These are phyloP conservation scores for Cladosporium sp. DNA, from an alignment of 2,329 filamentous ascomycete species.

Conservation along the genomic window DNA sequence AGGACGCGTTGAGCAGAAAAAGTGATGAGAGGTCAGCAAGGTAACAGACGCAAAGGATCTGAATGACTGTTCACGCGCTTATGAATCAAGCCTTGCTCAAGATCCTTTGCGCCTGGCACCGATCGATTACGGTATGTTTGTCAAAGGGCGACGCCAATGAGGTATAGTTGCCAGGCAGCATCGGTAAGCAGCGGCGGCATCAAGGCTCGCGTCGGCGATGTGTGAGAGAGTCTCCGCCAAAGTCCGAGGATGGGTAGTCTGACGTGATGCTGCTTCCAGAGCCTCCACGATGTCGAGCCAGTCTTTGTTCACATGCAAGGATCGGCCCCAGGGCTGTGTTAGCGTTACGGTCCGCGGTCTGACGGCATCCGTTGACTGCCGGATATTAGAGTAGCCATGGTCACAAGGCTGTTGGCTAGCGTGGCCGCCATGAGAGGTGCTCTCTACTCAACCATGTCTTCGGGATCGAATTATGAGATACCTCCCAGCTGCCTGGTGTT, in stretches of 20 bases:
- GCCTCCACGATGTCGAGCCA: neutral
- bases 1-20: neutral
- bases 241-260: constrained; percentile 13
- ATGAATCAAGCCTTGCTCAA: neutral
- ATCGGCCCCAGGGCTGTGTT: constrained; percentile 6
- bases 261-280: constrained; percentile 10
- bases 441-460: neutral
- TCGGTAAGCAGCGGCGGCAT: constrained; percentile 17
- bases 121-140: constrained; percentile 1
- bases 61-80: constrained; percentile 34
- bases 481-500: neutral
- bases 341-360: constrained; percentile 4
- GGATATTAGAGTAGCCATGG: neutral
- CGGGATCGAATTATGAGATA: neutral
- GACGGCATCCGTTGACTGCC: constrained; percentile 13
- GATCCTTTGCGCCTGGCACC: neutral
- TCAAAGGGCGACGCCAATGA: neutral
- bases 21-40: neutral
- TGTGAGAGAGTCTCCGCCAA: constrained; percentile 1
- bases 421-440: neutral
- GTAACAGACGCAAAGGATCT: constrained; percentile 25
- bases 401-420: constrained; percentile 18
- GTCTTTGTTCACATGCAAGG: constrained; percentile 13
- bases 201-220: neutral
- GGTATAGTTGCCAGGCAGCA: constrained; percentile 2